Percentiles rank a stretch among this genome's conserved stretches.
phyloP scores from a whole-genome alignment of 345 rosid genomes.

The Pistacia integerrima region DNA sequence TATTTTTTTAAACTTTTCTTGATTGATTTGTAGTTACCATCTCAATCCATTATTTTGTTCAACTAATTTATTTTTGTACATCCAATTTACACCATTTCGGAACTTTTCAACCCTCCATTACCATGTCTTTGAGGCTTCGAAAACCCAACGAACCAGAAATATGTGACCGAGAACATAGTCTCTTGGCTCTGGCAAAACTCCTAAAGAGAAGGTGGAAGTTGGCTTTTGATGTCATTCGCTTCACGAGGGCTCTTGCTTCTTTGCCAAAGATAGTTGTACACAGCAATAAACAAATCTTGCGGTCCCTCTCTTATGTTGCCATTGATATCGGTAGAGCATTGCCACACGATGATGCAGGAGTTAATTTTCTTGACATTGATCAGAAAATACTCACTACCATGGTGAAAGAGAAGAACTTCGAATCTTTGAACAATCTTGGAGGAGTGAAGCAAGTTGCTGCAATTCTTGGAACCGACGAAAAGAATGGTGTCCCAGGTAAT shows the following conservation, averaged over 20 bases:
- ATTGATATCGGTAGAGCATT: slow-evolving; percentile 2
- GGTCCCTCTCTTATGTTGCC: slow-evolving; percentile 27
- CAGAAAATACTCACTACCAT: slow-evolving; percentile 5
- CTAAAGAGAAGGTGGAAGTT: not conserved
- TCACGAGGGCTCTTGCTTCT: slow-evolving; percentile 40
- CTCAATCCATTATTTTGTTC: too few relatives aligned
- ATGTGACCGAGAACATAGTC: too few relatives aligned
- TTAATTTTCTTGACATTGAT: not conserved
- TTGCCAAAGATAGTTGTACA: slow-evolving; percentile 24
- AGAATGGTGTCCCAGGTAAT: slow-evolving; percentile 1
- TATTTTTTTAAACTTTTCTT: too few relatives aligned
- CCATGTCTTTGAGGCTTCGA: too few relatives aligned
- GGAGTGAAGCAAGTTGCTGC: slow-evolving; percentile 20
- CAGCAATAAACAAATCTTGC: slow-evolving; percentile 10
- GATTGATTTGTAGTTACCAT: too few relatives aligned
- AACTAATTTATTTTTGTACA: too few relatives aligned
- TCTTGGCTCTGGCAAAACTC: too few relatives aligned
- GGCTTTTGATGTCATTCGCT: slow-evolving; percentile 30
- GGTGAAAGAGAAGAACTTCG: slow-evolving; percentile 17
- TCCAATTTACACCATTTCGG: too few relatives aligned
- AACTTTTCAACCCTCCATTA: too few relatives aligned
- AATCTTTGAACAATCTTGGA: slow-evolving; percentile 1
- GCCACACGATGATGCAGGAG: too few relatives aligned
- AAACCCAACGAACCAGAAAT: too few relatives aligned
- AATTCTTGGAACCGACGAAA: slow-evolving; percentile 5